These are phyloP conservation scores for Adansonia grandidieri DNA, from an alignment of 441 rosid genomes.

Conservation along the genomic window DNA sequence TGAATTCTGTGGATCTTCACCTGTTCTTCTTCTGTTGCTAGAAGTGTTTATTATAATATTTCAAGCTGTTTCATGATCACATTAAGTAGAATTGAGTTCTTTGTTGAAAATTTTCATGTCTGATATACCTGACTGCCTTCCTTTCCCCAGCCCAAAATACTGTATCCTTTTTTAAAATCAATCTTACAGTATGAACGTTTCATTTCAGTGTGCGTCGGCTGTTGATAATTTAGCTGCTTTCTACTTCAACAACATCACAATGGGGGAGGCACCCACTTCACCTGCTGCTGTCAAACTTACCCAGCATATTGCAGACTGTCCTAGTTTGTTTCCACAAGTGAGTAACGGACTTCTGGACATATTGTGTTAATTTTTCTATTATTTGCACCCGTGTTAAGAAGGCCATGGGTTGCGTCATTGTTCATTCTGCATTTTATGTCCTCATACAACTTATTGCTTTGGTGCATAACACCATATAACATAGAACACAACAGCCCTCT, in stretches of 20 bases:
- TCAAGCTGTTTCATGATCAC: constrained; percentile 11
- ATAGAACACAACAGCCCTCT: neutral
- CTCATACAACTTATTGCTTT: neutral
- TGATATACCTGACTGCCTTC: neutral
- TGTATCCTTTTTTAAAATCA: neutral
- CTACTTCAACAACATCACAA: constrained; percentile 89
- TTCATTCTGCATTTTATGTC: constrained; percentile 3
- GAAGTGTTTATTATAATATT: constrained; percentile 1
- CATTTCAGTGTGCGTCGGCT: constrained; percentile 89
- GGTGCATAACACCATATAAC: neutral
- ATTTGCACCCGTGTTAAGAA: neutral
- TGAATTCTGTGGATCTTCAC: constrained; percentile 3
- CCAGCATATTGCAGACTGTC: constrained; percentile 85
- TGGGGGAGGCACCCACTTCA: constrained; percentile 85
- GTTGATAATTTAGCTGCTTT: constrained; percentile 95
- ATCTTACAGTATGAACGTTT: constrained; percentile 25
- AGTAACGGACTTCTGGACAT: constrained; percentile 30
- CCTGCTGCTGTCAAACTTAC: constrained; percentile 79
- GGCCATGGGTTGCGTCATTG: neutral
- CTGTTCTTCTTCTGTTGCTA: constrained; percentile 15
- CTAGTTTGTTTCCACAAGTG: constrained; percentile 94
- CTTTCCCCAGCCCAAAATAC: neutral
- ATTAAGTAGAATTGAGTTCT: constrained; percentile 7
- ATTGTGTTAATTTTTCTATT: constrained; percentile 2
- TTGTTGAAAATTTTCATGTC: neutral